Base-by-base conservation (phyloP, 106 monocot species). In the Iris macrosiphon region DNA sequence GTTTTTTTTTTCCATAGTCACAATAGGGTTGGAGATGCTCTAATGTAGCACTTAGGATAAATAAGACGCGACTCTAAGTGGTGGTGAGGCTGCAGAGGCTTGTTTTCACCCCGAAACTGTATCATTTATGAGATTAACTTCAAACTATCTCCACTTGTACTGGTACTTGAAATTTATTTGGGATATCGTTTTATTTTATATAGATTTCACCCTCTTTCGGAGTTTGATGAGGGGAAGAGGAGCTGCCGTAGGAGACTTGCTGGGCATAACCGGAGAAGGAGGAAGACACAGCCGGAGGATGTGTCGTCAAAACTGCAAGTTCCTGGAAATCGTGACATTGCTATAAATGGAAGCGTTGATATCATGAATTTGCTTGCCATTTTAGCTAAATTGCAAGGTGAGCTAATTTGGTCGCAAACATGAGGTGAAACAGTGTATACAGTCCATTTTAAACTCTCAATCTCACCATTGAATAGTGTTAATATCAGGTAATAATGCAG, bases 151-250 rank as follows among this genome's bases (percentile, higher is more conserved):
- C n/a, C n/a, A n/a, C n/a, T n/a, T n/a, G n/a, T n/a, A n/a, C n/a
- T n/a, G n/a, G n/a, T n/a, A n/a, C n/a, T n/a, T n/a, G 9, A 35
- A 57, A 13, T 21, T 23, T 9, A 26, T 40, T 1, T 57, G 39
- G 13, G 6, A 45, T 45, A 42, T 60, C 31, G 25, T 30, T 30
- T 30, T 29, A 17, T 39, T 7, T n/a, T 34, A 14, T 58, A 12
- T 55, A 93, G 93, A 77, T 93, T 93, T 70, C 93, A 94, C 44
- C 81, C 65, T 0, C 78, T 94, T 14, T 43, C 78, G 3, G 93
- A 94, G 59, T 94, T 94, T 74, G 93, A 94, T 49, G 93, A 94
- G 61, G 93, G 88, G 34, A 94, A 94, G 75, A 77, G 93, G 54
- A 94, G 93, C 66, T 94, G 93, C 45, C 60, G 93, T n/a, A 55